Percentiles rank a stretch among this genome's conserved stretches.
Evolutionary conservation across 2,329 filamentous ascomycete genomes (phyloP).

Genomic region (Alternaria ventricosa): DNA sequence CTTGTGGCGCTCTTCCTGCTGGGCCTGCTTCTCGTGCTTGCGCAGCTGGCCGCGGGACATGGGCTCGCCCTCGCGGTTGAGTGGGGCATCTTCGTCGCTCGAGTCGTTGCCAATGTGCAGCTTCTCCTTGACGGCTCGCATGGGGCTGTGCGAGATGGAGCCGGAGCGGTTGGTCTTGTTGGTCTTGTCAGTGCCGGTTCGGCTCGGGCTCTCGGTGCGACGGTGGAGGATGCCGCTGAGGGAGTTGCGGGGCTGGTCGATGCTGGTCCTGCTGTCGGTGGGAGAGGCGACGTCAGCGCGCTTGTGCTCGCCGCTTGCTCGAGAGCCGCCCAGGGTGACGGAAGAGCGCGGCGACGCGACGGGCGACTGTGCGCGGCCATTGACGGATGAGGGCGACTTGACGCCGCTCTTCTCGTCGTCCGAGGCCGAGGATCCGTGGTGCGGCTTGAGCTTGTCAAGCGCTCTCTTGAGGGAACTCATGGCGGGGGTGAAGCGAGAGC

Average conservation of each 20-base stretch:
- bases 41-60: constrained; percentile 58
- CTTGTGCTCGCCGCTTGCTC: constrained; percentile 44
- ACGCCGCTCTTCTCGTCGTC: constrained; percentile 45
- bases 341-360: constrained; percentile 37
- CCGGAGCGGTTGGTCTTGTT: constrained; percentile 33
- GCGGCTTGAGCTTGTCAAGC: constrained; percentile 52
- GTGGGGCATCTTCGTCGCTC: constrained; percentile 45
- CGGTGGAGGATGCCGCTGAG: constrained; percentile 47
- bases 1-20: constrained; percentile 54
- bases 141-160: constrained; percentile 45
- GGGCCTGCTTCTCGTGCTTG: constrained; percentile 55
- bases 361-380: constrained; percentile 32
- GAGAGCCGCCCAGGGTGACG: constrained; percentile 32
- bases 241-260: constrained; percentile 36
- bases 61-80: constrained; percentile 58
- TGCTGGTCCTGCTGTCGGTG: constrained; percentile 39
- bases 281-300: constrained; percentile 38
- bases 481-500: constrained; percentile 18
- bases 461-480: constrained; percentile 56
- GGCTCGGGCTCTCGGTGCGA: constrained; percentile 45
- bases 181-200: constrained; percentile 30
- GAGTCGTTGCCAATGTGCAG: constrained; percentile 47
- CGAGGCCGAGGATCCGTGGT: constrained; percentile 37
- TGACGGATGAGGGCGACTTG: constrained; percentile 37
- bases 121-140: constrained; percentile 50